Evolutionary conservation across 1,284 basidiomycete species (phyloP), one percentile per base, ranked within the genome.

Genomic region (Pholiota adiposa): DNA sequence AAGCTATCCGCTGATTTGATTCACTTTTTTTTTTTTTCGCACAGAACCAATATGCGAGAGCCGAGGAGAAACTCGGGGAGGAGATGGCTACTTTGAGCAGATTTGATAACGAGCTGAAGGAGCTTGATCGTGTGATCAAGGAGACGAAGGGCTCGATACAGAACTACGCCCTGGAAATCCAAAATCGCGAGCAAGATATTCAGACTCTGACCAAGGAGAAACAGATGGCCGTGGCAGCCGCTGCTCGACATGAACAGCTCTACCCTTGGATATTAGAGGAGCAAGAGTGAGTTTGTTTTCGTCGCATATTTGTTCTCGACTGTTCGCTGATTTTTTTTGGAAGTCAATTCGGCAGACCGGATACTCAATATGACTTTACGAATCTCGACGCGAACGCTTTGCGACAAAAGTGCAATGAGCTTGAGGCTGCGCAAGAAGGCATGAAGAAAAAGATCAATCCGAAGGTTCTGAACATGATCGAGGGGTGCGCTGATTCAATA

Each of bases 371-470:
- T 74, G 92, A 98, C 72, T 98, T 98, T 73, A 72, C 73, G 11
- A 79, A 81, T n/a, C 81, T 88, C 64, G 87, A 97, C 70, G 85
- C 96, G 50, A 72, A 60, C 5, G 80, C 83, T 58, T 79, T 94
- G 62, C 80, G 84, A 57, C 80, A 85, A 48, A 88, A 88, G 67
- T 91, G 90, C 44, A 80, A 82, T 43, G 92, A 94, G 70, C 83
- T 98, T 18, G 90, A 94, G 68, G 82, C 87, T 50, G 83, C 89
- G 61, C 93, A 95, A 70, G 90, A 90, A 69, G 88, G 90, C 33
- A 90, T 96, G 88, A 94, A 93, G 77, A 95, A 96, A 79, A 97
- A 97, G 75, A 85, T 98, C 66, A 98, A 99, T 70, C 90, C 91
- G 5, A 97, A 97, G 75, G 96, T 96, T 54, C 87, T 98, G 79